A percentile compares a stretch with the other conserved stretches of the same genome.
phyloP scores from a whole-genome alignment of 2,329 filamentous ascomycete genomes.

The Didymella exigua region DNA sequence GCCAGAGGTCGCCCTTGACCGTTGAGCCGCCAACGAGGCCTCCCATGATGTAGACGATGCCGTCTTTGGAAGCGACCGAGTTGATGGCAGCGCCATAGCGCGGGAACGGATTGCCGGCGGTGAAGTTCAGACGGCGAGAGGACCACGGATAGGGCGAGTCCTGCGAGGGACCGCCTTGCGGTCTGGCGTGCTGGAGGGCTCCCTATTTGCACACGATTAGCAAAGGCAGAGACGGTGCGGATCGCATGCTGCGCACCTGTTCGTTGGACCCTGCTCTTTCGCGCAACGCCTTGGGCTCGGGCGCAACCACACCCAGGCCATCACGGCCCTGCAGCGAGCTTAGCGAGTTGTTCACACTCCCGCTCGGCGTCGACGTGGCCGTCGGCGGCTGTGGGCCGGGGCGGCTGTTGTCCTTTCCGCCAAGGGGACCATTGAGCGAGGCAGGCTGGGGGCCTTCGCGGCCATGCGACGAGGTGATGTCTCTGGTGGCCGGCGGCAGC shows the following conservation, averaged over 20 bases:
- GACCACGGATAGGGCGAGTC: conserved; percentile 97
- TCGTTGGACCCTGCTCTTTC: conserved; percentile 61
- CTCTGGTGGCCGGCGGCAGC: conserved; percentile 61
- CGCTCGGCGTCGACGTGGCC: conserved; percentile 73
- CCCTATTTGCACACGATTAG: conserved; percentile 20
- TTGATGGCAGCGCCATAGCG: conserved; percentile 98
- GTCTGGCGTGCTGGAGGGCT: conserved; percentile 29
- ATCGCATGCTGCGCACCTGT: conserved; percentile 51
- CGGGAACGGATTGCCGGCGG: conserved; percentile 87
- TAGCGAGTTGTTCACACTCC: conserved; percentile 68
- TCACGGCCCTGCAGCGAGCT: conserved; percentile 67
- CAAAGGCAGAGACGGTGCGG: background rate
- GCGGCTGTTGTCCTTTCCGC: conserved; percentile 46
- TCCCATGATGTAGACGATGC: conserved; percentile 97
- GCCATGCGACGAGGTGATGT: conserved; percentile 63
- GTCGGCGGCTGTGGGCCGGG: conserved; percentile 32
- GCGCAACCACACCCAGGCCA: conserved; percentile 58
- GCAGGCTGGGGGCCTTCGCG: conserved; percentile 48
- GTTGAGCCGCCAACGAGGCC: conserved; percentile 93
- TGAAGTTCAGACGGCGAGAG: conserved; percentile 84
- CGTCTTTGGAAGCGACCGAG: conserved; percentile 89
- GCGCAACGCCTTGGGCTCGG: conserved; percentile 67
- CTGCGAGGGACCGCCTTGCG: conserved; percentile 54
- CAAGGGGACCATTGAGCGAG: conserved; percentile 35
- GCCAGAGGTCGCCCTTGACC: conserved; percentile 96